A percentile compares a stretch with the other conserved stretches of the same genome.
Evolutionary conservation across 2,329 filamentous ascomycete genomes (phyloP).

Genomic region (Pseudogymnoascus sp.): DNA sequence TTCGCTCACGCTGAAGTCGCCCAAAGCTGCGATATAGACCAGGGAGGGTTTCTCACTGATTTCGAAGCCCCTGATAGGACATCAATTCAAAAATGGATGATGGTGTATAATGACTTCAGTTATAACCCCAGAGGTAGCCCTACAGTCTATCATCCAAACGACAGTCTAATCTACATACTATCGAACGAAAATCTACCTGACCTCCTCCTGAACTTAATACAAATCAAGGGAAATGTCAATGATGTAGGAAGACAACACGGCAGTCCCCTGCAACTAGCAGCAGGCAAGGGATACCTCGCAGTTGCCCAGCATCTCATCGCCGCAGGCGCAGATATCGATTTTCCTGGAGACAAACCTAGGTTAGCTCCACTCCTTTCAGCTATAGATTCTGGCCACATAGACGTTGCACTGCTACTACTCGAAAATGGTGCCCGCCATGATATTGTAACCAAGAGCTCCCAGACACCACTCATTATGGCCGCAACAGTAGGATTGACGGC

Average conservation of each 20-base stretch:
- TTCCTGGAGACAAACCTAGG: neutral
- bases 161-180: neutral
- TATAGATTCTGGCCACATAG: rapidly evolving
- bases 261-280: neutral
- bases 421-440: neutral
- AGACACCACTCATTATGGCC: constrained; percentile 16
- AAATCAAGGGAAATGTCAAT: neutral
- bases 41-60: neutral
- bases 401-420: neutral
- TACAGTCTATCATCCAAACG: too few relatives aligned
- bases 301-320: neutral
- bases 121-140: too few relatives aligned
- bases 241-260: neutral
- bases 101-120: neutral
- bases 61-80: neutral
- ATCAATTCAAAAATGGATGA: neutral
- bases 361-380: neutral
- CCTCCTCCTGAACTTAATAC: neutral
- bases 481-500: constrained; percentile 30
- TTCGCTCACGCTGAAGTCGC: constrained; percentile 36
- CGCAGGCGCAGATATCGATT: neutral
- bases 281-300: neutral
- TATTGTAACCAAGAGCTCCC: neutral
- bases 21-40: constrained; percentile 9
- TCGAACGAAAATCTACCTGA: neutral